Base-by-base conservation (phyloP, 208 protist genomes). In the Acanthamoeba royreba region DNA sequence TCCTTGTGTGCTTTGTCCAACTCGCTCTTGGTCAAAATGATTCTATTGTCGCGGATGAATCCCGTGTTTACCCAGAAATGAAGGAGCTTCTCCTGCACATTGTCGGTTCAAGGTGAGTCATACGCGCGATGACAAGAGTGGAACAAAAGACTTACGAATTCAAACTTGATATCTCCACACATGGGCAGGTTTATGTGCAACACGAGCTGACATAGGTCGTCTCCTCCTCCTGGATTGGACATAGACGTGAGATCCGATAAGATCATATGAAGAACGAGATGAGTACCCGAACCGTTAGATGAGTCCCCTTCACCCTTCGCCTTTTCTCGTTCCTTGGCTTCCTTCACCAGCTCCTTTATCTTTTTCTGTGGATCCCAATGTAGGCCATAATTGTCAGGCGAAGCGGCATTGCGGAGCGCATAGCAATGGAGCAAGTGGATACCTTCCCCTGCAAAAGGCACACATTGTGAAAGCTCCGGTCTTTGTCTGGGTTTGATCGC, bases 11-110 rank as follows among this genome's bases (percentile, higher is more conserved):
- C 74, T 31, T 85, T 85, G 74, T 85, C 74, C 9, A 85, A 52
- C 45, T 85, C 74, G 1, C 11, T 2, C 45, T 85, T 45, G 74
- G 74, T 17, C 11, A 85, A 42, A 22, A 85, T 52, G 22, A 85
- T 52, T 22, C 45, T 85, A 42, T 49, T 85, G 74, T 33, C 74
- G 3, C 13, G 28, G n/a, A 52, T 31, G 74, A 85, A 85, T 13
- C 9, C 74, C 25, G 74, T 85, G 74, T 85, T 85, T 33, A 85
- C 7, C 74, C 74, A 85, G 31, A 85, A 85, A 42, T 85, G 74
- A 33, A 85, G 35, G 11, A 85, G n/a, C 25, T 85, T 85, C 4
- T 85, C 74, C 74, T 85, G 74, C 28, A 28, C 11, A 42, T 49
- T 49, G 4, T 17, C n/a, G n/a, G 19, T 63, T 63, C n/a, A 19